Percentiles rank a stretch among this genome's conserved stretches.
Conservation (phyloP, 1,139 yeast species). For the Protomyces inouyei region DNA sequence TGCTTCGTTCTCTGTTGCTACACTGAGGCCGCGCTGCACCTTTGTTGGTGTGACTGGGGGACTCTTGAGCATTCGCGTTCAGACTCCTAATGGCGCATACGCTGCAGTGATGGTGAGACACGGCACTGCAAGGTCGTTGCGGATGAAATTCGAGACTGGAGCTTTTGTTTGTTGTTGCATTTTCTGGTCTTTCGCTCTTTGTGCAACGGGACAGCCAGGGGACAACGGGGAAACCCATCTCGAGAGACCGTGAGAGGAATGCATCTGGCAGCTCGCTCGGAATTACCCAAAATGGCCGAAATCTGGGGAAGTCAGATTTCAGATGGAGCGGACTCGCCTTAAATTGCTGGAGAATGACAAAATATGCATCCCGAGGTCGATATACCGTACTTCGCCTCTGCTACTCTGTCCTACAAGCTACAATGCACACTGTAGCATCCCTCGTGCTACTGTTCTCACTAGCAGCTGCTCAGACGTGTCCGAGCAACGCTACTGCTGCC, state of each 20-base stretch:
- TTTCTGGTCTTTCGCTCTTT: not conserved
- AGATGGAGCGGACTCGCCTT: too few species aligned
- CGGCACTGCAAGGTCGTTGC: too few species aligned
- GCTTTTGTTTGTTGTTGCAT: not conserved
- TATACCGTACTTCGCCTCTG: too few species aligned
- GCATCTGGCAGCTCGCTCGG: not conserved
- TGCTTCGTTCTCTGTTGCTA: not conserved
- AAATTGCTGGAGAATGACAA: too few species aligned
- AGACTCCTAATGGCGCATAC: not conserved
- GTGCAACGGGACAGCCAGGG: too few species aligned
- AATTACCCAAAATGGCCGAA: not conserved
- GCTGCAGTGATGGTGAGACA: not conserved
- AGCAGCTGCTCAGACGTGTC: not conserved
- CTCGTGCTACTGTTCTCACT: not conserved
- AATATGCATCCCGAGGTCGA: too few species aligned
- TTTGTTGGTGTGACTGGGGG: not conserved
- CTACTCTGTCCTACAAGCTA: too few species aligned
- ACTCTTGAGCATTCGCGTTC: not conserved
- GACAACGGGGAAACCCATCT: too few species aligned
- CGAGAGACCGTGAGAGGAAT: not conserved
- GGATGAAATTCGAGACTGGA: not conserved
- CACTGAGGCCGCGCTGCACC: not conserved
- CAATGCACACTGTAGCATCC: too few species aligned
- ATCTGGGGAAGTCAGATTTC: not conserved
- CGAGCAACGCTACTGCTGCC: not conserved